Evolutionary conservation across 257 asterid genomes (phyloP), one percentile per base, ranked within the genome.

Genomic region (Plectranthus barbatus): DNA sequence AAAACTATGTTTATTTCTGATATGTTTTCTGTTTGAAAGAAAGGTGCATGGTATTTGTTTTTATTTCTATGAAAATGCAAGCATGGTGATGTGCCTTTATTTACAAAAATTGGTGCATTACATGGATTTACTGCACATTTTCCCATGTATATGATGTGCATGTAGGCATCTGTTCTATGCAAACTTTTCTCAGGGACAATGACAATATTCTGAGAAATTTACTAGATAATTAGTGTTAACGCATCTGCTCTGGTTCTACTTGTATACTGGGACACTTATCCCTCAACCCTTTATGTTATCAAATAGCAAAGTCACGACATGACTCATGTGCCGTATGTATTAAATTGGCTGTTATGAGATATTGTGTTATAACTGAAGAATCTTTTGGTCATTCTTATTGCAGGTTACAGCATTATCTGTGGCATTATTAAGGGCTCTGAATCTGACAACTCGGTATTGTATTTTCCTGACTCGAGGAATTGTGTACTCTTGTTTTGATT

Each of bases 371-470:
- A 33, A 53, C 72, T 55, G 64, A 56, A 13, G 31, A 56, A 34
- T 56, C 65, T 18, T 66, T 19, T 41, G 69, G 21, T 70, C 51
- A 31, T 67, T 68, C 72, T 20, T 67, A 51, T 59, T 84, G 74
- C 86, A 92, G 97, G 88, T 92, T 78, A 81, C 90, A 67, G 99
- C 96, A 56, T 78, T 92, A 66, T 86, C 91, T 29, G 95, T 92
- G 29, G 94, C 95, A 59, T 68, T 92, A 58, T 85, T 87, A 53
- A 82, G 97, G 86, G 96, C 99, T 68, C 76, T 92, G 79, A 87
- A 90, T 79, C 82, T 86, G 65, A 83, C 94, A 4, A 62, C 94
- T 41, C 81, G 97, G 97, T 89, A 82, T 58, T 41, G 4, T 54
- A 50, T 33, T 41, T 37, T 66, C 34, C 19, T 20, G 20, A 55